phyloP scores from a whole-genome alignment of 805 yeast species.

The Wickerhamomyces canadensis region DNA sequence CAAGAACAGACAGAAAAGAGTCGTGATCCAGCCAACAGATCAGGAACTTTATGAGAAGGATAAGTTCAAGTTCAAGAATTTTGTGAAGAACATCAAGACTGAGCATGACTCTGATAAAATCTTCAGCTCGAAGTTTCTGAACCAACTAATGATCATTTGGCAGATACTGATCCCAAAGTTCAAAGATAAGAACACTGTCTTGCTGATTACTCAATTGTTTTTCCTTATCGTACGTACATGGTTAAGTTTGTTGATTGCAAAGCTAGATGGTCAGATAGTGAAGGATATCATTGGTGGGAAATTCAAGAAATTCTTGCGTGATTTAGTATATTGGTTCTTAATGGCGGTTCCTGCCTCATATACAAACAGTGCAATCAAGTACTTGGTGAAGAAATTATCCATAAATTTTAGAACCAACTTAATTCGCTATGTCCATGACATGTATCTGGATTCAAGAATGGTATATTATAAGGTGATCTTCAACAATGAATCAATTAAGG shows the following conservation, averaged over 20 bases:
- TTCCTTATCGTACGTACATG: slow-evolving; percentile 80
- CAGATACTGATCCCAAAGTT: slow-evolving; percentile 74
- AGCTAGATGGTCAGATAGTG: slow-evolving; percentile 87
- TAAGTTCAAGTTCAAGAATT: slow-evolving; percentile 23
- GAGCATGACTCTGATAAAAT: slow-evolving; percentile 22
- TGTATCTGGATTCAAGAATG: slow-evolving; percentile 75
- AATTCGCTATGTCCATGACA: slow-evolving; percentile 82
- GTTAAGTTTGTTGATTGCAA: slow-evolving; percentile 79
- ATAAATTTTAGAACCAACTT: slow-evolving; percentile 80
- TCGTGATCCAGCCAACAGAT: slow-evolving; percentile 23
- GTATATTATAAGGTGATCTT: slow-evolving; percentile 78
- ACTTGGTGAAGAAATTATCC: slow-evolving; percentile 67
- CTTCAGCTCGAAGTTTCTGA: slow-evolving; percentile 58
- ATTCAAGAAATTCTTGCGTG: slow-evolving; percentile 67
- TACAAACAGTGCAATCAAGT: slow-evolving; percentile 85
- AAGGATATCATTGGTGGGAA: slow-evolving; percentile 81
- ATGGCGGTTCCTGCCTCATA: slow-evolving; percentile 92
- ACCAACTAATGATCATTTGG: slow-evolving; percentile 73
- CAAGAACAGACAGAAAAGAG: slow-evolving; percentile 23
- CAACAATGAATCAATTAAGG: slow-evolving; percentile 42
- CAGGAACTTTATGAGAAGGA: slow-evolving; percentile 24
- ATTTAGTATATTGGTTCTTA: slow-evolving; percentile 79
- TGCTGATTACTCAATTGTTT: slow-evolving; percentile 64
- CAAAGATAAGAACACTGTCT: slow-evolving; percentile 58
- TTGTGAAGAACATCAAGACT: slow-evolving; percentile 19